Base-by-base conservation (phyloP, 208 protist species). In the Crithidia expoeki region DNA sequence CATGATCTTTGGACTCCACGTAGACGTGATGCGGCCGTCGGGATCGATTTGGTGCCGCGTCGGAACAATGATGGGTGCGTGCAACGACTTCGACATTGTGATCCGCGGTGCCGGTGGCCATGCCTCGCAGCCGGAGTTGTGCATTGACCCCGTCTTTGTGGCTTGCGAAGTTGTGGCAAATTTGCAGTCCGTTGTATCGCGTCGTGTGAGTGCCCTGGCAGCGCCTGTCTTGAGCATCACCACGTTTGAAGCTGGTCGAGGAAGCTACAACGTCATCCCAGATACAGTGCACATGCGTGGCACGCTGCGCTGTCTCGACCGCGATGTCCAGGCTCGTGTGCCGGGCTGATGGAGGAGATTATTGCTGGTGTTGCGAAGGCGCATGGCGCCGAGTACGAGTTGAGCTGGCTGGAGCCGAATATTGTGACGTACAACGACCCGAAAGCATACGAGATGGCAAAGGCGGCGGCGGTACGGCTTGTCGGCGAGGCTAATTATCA, bases 401-500 rank as follows among this genome's bases (percentile, higher is more conserved):
- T 94, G 71, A 90, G 67, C 49, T 93, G 88, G 88, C 74, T 93
- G 66, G 85, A 87, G 75, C 88, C 88, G 19, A 92, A 93, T 67
- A 94, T 94, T 42, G 78, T 94, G 34, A 94, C 88, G 23, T 90
- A 87, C 73, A 94, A 94, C 61, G 83, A 94, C 51, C 78, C 83
- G 9, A 71, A 74, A 60, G 88, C 88, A 19, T 94, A 86, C 69
- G 84, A 87, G 28, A 57, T 91, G 49, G 80, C 81, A 0, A 80
- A 68, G 71, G 65, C 51, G 12, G 79, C 83, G n/a, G 85, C 85
- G 0, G 62, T 78, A 9, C 66, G 79, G 6, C 62, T 94, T 1
- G 75, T 91, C 23, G 84, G 80, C 6, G 81, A 76, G 34, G 27
- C 3, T 12, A 78, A 87, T 55, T 87, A 84, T 57, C 61, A 83